Evolutionary conservation across 352 stramenopile species (phyloP).

Genomic region (Phytophthora ohioensis): DNA sequence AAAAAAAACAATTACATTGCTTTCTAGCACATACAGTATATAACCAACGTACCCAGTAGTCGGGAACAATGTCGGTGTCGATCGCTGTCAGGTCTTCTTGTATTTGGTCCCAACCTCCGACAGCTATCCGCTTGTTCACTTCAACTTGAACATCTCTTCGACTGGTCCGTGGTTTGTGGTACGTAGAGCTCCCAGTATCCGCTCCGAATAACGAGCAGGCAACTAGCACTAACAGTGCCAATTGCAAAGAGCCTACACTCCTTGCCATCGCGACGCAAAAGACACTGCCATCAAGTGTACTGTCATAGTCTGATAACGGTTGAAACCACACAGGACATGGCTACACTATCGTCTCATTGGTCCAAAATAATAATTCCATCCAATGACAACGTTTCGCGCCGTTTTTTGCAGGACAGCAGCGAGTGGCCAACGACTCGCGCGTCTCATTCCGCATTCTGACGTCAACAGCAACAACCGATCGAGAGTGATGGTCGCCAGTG

Average conservation of each 20-base stretch:
- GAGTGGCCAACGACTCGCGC: slow-evolving; percentile 10
- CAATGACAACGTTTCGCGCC: slow-evolving; percentile 21
- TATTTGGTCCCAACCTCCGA: slow-evolving; percentile 12
- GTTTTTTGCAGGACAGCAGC: slow-evolving; percentile 20
- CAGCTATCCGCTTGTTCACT: slow-evolving; percentile 7
- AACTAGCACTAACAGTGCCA: slow-evolving; percentile 18
- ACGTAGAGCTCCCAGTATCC: neutral
- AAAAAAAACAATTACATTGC: neutral
- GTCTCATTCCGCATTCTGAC: slow-evolving; percentile 30
- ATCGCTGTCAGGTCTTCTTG: slow-evolving; percentile 32
- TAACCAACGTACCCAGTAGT: slow-evolving; percentile 53
- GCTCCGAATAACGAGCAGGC: neutral
- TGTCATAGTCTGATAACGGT: slow-evolving; percentile 3
- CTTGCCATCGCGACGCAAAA: neutral
- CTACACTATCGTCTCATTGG: slow-evolving; percentile 30
- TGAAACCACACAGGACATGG: slow-evolving; percentile 21
- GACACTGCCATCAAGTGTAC: neutral
- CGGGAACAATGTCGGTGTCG: slow-evolving; percentile 54
- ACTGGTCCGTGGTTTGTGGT: neutral
- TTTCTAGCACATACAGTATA: neutral
- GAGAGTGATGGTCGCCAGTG: slow-evolving; percentile 68
- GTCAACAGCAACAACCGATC: slow-evolving; percentile 3
- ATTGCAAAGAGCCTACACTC: neutral
- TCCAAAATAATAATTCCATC: slow-evolving; percentile 15
- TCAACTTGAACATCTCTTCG: slow-evolving; percentile 15